Evolutionary conservation across 2,329 filamentous ascomycete genomes (phyloP), one percentile per base, ranked within the genome.

Genomic region (Alternaria solani): DNA sequence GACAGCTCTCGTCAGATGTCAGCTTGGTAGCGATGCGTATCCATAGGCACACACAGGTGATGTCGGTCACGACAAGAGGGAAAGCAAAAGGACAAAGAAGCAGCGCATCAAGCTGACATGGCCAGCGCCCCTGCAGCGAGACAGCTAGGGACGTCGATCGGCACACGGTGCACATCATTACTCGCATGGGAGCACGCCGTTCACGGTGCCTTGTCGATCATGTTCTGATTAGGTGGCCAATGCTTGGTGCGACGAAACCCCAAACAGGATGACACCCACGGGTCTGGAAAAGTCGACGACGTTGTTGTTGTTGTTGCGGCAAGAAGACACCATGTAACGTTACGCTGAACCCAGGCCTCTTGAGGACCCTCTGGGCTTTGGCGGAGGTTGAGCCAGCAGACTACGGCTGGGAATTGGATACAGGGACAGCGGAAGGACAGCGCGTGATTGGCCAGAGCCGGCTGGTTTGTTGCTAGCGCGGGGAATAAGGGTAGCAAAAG

Each of bases 291-390:
- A 39, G 23, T 36, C 20, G 7, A 49, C 48, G 34, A 44, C 28
- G 12, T 41, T 25, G 7, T 11, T 46, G 41, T 32, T 38, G 52
- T 5, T 25, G 7, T 11, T 46, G 41, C 38, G 32, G 52, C 5
- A 32, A 36, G 34, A 26, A 46, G 39, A 28, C 41, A 36, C 55
- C 57, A 66, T 66, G 63, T 64, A 62, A 66, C 63, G 61, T 64
- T 61, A 62, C 61, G 30, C 54, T 32, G 38, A 26, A 34, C 25
- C 28, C 51, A 42, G 47, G 32, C 20, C 26, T 48, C 26, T 26
- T 36, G 43, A 46, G 49, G 39, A 41, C 34, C 46, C 46, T 43
- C 20, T 46, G 34, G 38, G 12, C 7, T 11, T 11, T 36, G n/a
- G 55, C 52, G 51, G 8, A 51, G 25, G 38, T n/a, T n/a, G 16